phyloP scores from a whole-genome alignment of 169 alveolate genomes.

The Cryptosporidium meleagridis region DNA sequence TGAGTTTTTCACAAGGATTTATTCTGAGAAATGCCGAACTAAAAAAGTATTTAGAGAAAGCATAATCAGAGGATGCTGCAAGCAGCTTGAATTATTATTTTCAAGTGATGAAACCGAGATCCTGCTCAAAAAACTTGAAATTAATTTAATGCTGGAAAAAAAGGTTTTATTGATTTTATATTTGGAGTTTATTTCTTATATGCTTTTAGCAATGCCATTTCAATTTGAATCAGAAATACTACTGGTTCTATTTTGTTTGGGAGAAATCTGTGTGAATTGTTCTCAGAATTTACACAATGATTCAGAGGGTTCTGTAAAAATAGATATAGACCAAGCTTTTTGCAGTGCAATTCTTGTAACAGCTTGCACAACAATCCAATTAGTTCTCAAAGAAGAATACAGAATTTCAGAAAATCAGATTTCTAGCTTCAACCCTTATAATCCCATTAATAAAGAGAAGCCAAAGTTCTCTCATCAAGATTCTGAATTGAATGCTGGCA shows the following conservation, averaged over 20 bases:
- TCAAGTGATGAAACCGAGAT: slow-evolving; percentile 13
- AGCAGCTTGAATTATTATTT: slow-evolving; percentile 32
- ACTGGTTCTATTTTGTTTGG: slow-evolving; percentile 28
- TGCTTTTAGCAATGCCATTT: slow-evolving; percentile 53
- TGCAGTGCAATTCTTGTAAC: slow-evolving; percentile 33
- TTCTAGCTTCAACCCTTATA: slow-evolving; percentile 49
- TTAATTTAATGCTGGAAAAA: neutral
- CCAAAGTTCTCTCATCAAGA: slow-evolving; percentile 57
- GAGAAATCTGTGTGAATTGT: slow-evolving; percentile 61
- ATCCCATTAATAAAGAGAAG: slow-evolving; percentile 19
- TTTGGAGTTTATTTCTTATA: slow-evolving; percentile 52
- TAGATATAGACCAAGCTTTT: neutral
- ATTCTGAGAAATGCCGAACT: slow-evolving; percentile 54
- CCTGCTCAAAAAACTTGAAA: slow-evolving; percentile 1
- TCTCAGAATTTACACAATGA: slow-evolving; percentile 18
- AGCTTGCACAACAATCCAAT: slow-evolving; percentile 33
- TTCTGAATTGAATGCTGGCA: neutral
- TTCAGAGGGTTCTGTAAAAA: neutral
- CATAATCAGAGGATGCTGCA: slow-evolving; percentile 53
- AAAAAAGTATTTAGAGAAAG: slow-evolving; percentile 42
- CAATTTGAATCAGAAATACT: slow-evolving; percentile 57
- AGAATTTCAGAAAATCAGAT: slow-evolving; percentile 31
- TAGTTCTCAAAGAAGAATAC: slow-evolving; percentile 52
- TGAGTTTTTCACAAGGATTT: slow-evolving; percentile 38
- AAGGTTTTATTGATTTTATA: slow-evolving; percentile 13